Base-by-base conservation (phyloP, 2,329 filamentous ascomycete species). In the Delphinella strobiligena region DNA sequence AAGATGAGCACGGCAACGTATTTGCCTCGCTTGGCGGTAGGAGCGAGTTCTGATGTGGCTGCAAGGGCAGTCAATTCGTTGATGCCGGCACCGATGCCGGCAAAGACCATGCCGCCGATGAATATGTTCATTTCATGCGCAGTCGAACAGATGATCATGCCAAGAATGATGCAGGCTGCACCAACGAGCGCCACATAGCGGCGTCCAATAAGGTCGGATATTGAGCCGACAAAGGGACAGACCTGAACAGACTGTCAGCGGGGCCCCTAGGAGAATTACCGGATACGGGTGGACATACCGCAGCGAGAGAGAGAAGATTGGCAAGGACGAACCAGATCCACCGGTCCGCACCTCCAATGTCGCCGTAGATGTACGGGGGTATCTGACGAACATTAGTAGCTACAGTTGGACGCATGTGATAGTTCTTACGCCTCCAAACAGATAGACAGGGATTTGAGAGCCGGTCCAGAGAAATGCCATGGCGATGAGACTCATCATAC, bases 31-130 rank as follows among this genome's bases (percentile, higher is more conserved):
- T 80, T 74, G 14, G 70, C 64, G 15, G 74, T 74, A 1, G 80
- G 79, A 0, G 76, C 80, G 44, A 83, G 66, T 53, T 84, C 79
- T 2, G 76, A 75, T 1, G 78, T 79, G 24, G 71, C 79, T 19
- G 79, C 77, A 7, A 84, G 62, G 4, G 79, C 77, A 4, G 76
- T 82, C 24, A 83, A 61, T 54, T 82, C 78, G 47, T 77, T 78
- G 44, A 82, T 69, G 11, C 79, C 79, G 9, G 78, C 77, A 24
- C 78, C 79, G 4, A 74, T 62, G 2, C 79, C 79, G 8, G 77
- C 68, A 46, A 82, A 65, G 2, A 69, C 67, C 68, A 71, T 72
- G 31, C 68, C 68, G 71, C 72, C 68, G 47, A 81, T 80, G 45
- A 78, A 77, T 19, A 62, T 57, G 45, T 76, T 74, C 71, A 80